These are phyloP conservation scores for Selaginella moellendorffii DNA, from an alignment of 75 land plant species.

Conservation along the genomic window DNA sequence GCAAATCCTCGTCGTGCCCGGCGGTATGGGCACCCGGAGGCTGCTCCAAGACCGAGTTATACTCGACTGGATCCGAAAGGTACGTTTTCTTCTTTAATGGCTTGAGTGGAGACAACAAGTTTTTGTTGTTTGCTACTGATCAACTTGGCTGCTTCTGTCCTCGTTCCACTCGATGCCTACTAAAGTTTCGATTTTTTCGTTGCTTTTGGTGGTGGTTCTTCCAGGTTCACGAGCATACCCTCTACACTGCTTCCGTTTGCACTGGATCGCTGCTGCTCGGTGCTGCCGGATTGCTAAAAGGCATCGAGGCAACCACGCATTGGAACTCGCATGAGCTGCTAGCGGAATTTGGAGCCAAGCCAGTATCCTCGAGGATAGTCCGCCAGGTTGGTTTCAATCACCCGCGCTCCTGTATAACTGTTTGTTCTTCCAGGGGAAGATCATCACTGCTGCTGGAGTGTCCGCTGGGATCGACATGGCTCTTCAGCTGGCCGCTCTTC, in stretches of 20 bases:
- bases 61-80: conserved; percentile 29
- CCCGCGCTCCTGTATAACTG: not conserved
- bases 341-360: conserved; percentile 20
- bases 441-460: conserved; percentile 28
- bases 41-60: conserved; percentile 17
- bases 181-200: no score
- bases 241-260: conserved; percentile 31
- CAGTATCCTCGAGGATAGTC: conserved; percentile 15
- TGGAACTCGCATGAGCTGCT: conserved; percentile 13
- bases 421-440: conserved; percentile 17
- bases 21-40: conserved; percentile 16
- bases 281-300: conserved; percentile 28
- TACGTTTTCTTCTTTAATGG: not conserved
- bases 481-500: conserved; percentile 12
- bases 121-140: no score
- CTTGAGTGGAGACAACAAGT: not conserved
- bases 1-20: conserved; percentile 26
- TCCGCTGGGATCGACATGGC: conserved; percentile 28
- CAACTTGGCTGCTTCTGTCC: no score
- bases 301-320: conserved; percentile 28
- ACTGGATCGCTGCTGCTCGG: conserved; percentile 24
- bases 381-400: conserved; percentile 13
- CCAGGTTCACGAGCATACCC: conserved; percentile 23
- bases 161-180: no score
- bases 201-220: no score